Evolutionary conservation across 805 yeast genomes (phyloP), one percentile per base, ranked within the genome.

Genomic region (Zygotorulaspora sp.): DNA sequence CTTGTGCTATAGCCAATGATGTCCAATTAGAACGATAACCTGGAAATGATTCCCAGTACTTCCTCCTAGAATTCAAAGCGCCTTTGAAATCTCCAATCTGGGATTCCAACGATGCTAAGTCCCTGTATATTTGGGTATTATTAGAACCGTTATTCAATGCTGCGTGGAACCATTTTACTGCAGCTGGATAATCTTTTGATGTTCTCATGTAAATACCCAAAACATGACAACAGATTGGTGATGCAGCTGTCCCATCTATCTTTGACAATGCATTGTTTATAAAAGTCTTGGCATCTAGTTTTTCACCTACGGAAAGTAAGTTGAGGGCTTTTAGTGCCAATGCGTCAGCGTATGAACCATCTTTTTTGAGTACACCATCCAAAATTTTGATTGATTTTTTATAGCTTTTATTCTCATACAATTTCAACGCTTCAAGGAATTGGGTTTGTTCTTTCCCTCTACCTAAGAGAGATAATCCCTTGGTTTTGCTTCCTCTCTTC

Each of bases 11-110:
- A 1, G 95, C 96, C 35, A 83, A 70, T 0, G 82, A 80, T 1
- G 95, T 83, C 96, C 96, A 89, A 56, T 86, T 84, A 44, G 90
- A 88, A 47, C 96, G 74, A 57, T 77, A 84, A 0, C 95, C 95
- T 8, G 92, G 78, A 50, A 75, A 80, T 17, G 74, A 72, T 51
- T 82, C 84, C 61, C 92, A 71, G 52, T 78, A 79, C 25, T 71
- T 69, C 43, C 75, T 77, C 51, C 97, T 74, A 2, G 90, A 74
- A 8, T 65, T 74, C 4, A 75, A 70, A 44, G 83, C 70, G 16
- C 71, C 71, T 49, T 74, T 75, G 57, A 68, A 86, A 54, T 86
- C 89, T 44, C 96, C 77, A 46, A 72, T 68, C 53, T 92, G 97
- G 19, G 83, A 67, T 55, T 89, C 90, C 63, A 86, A 71, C 30